Evolutionary conservation across 495 filamentous ascomycete genomes (phyloP).

Genomic region (Xylaria sp.): DNA sequence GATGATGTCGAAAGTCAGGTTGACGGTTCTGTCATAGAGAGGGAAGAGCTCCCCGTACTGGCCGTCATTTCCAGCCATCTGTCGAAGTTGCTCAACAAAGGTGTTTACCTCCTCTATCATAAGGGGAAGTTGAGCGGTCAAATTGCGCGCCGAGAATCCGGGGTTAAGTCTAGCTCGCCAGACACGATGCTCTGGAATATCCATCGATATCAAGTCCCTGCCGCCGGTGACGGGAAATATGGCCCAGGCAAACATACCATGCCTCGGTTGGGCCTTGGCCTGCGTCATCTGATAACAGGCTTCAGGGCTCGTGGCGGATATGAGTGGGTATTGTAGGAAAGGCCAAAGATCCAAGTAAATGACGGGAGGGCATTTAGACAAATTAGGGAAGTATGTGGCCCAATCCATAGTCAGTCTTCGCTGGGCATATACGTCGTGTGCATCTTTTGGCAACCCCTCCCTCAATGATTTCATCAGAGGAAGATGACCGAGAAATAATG

Average conservation of each 20-base stretch:
- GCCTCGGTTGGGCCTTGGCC: background rate
- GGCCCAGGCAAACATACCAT: background rate
- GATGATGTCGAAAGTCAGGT: constrained; percentile 34
- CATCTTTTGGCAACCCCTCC: background rate
- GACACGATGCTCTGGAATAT: constrained; percentile 44
- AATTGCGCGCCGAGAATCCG: constrained; percentile 45
- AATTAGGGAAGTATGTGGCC: constrained; percentile 26
- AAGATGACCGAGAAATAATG: background rate
- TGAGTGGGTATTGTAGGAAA: background rate
- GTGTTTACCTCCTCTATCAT: constrained; percentile 39
- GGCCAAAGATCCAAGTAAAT: constrained; percentile 55
- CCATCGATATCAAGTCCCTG: constrained; percentile 39
- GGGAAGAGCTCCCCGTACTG: constrained; percentile 36
- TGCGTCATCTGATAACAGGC: constrained; percentile 5
- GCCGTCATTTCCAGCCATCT: constrained; percentile 31
- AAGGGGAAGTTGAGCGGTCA: constrained; percentile 37
- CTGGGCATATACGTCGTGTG: background rate
- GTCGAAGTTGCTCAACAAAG: constrained; percentile 35
- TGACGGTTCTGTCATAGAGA: constrained; percentile 28
- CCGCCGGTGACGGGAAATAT: background rate
- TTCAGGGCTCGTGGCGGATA: background rate
- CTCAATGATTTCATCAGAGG: background rate
- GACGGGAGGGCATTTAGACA: constrained; percentile 21
- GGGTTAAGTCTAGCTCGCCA: constrained; percentile 51
- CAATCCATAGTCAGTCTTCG: background rate